Percentiles rank a stretch among this genome's conserved stretches.
Evolutionary conservation across 495 filamentous ascomycete species (phyloP).

Genomic region (Gamarada debralockiae): DNA sequence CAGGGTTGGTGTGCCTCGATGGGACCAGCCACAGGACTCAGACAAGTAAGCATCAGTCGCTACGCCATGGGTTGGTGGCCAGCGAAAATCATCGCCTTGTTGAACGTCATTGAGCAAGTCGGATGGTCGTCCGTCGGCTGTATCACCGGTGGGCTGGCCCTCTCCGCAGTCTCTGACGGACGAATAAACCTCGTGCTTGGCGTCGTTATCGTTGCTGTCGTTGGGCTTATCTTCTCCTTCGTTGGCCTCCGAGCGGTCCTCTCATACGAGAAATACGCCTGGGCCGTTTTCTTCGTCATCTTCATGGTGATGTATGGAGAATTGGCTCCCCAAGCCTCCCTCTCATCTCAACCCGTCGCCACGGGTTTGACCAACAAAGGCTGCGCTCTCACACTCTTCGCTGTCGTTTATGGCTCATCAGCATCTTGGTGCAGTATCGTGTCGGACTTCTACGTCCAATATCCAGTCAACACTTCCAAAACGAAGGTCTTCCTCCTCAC

Average conservation of each 20-base stretch:
- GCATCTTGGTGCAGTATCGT: constrained; percentile 55
- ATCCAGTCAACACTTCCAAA: constrained; percentile 46
- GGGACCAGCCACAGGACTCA: constrained; percentile 44
- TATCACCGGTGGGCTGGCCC: constrained; percentile 46
- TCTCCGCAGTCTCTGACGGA: constrained; percentile 48
- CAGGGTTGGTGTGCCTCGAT: constrained; percentile 44
- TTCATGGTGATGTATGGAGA: constrained; percentile 56
- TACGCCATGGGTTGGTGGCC: constrained; percentile 53
- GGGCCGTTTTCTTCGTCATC: constrained; percentile 50
- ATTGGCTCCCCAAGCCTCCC: constrained; percentile 41
- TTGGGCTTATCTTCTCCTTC: constrained; percentile 40
- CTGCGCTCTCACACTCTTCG: constrained; percentile 44
- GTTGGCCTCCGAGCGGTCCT: constrained; percentile 43
- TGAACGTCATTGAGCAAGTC: constrained; percentile 46
- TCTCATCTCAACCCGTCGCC: constrained; percentile 30
- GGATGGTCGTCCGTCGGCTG: constrained; percentile 45
- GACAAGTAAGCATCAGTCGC: constrained; percentile 45
- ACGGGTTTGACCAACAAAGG: constrained; percentile 37
- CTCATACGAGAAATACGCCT: constrained; percentile 36
- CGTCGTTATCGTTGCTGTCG: constrained; percentile 41
- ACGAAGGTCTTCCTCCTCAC: constrained; percentile 50
- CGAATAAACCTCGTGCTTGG: constrained; percentile 40
- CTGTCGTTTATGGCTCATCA: constrained; percentile 52
- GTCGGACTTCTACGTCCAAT: constrained; percentile 57
- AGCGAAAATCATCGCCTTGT: constrained; percentile 42